Evolutionary conservation across 768 basidiomycete species (phyloP).

Genomic region (Suillus sp.): DNA sequence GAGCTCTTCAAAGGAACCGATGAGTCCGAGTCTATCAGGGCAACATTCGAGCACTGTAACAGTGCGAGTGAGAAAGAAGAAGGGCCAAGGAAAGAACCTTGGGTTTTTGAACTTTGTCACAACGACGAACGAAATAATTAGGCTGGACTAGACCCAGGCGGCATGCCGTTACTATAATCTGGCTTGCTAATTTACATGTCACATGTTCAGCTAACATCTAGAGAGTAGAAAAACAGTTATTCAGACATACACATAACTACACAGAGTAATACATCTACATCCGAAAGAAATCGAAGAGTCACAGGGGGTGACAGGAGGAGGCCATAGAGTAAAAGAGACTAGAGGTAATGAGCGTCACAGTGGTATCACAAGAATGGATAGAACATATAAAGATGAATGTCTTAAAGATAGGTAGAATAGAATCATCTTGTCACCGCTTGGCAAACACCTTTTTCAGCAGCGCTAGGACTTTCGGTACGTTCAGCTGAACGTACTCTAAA

Average conservation of each 20-base stretch:
- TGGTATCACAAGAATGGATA: conserved; percentile 36
- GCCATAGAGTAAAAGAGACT: conserved; percentile 13
- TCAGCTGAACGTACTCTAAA: conserved; percentile 96
- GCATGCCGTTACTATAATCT: neutral
- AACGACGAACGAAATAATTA: neutral
- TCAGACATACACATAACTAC: conserved; percentile 41
- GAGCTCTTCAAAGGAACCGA: conserved; percentile 22
- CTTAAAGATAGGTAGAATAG: conserved; percentile 22
- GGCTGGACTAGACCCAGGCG: neutral
- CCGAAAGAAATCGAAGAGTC: conserved; percentile 33
- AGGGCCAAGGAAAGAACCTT: neutral
- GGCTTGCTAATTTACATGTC: neutral
- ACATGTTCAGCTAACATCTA: conserved; percentile 1
- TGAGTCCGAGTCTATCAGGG: conserved; percentile 16
- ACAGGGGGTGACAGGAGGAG: conserved; percentile 21
- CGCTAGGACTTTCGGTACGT: conserved; percentile 92
- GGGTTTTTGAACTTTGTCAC: neutral
- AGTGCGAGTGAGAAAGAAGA: neutral
- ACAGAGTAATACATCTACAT: conserved; percentile 40
- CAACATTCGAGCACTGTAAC: conserved; percentile 21
- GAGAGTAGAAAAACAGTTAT: conserved; percentile 35
- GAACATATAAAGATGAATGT: conserved; percentile 30
- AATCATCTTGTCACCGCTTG: conserved; percentile 59
- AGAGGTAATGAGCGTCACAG: conserved; percentile 24
- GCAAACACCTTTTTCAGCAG: conserved; percentile 94